Evolutionary conservation across 495 filamentous ascomycete genomes (phyloP), one percentile per base, ranked within the genome.

Genomic region (Penicillium argentinense): DNA sequence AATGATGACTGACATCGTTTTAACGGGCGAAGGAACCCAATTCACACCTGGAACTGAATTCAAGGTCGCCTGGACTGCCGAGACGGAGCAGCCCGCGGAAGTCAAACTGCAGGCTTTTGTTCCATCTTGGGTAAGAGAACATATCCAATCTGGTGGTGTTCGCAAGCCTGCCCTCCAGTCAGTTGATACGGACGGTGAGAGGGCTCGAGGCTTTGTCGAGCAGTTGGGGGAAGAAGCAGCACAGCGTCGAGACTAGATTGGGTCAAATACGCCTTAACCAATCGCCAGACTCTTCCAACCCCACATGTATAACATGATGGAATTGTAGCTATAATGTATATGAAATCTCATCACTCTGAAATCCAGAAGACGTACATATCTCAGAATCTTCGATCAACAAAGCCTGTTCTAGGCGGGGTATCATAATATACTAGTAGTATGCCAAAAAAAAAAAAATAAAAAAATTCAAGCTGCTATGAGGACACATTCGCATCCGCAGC

Each of bases 41-140:
- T 83, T 71, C 62, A 74, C 45, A 33, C 72, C 76, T 3, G 76
- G 66, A 3, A 68, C 72, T 27, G 73, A 82, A 41, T 85, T 85
- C 51, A 71, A 75, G 51, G 62, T 84, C 0, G 71, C 69, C 2
- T 80, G 73, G 65, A 54, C 55, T 9, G 56, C 42, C 3, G 64
- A 72, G 38, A 72, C 69, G 14, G 68, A 57, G 11, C 56, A 58
- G 26, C 21, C 45, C 21, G 51, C 39, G 42, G 73, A 75, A 50
- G 68, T 91, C 3, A 87, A 81, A 55, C 51, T 96, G 6, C 93
- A 89, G 70, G 89, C 92, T 9, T 86, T 96, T 64, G 83, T 97
- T 53, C 91, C 91, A n/a, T 66, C 73, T 17, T 97, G 93, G 92
- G 58, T 80, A 42, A 69, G 71, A 37, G 61, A 74, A 11, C 69